These are phyloP conservation scores for Volvox africanus DNA, from an alignment of 139 green algal genomes.

Conservation along the genomic window DNA sequence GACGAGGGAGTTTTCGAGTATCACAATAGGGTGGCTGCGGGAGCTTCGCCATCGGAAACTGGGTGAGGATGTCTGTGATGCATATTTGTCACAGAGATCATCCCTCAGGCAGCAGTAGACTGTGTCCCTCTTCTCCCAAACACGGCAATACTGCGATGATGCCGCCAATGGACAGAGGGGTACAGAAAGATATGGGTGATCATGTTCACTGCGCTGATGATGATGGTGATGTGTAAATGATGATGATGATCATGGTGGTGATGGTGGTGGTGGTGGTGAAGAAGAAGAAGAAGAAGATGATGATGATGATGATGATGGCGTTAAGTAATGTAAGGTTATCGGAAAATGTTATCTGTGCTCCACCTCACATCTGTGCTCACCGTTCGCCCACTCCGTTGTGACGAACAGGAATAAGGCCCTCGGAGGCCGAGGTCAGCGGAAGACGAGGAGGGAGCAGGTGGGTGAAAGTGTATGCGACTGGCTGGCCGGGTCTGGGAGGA, in stretches of 20 bases:
- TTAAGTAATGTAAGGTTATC: no score
- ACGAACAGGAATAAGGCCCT: background rate
- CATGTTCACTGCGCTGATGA: background rate
- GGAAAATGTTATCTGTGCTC: no score
- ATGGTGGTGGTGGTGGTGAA: background rate
- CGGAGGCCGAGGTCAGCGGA: background rate
- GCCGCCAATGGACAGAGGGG: background rate
- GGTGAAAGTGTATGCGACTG: background rate
- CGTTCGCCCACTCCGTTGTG: no score
- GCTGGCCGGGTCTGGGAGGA: no score
- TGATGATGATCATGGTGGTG: no score
- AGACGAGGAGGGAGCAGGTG: conserved; percentile 31
- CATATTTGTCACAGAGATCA: background rate
- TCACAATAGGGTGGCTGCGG: background rate
- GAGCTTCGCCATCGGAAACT: background rate
- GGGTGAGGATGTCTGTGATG: background rate
- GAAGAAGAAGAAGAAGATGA: no score
- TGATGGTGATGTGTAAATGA: background rate
- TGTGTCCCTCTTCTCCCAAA: background rate
- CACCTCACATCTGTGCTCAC: no score
- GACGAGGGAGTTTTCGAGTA: conserved; percentile 33
- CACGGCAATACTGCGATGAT: background rate
- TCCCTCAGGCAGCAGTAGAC: background rate
- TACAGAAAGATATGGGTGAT: no score
- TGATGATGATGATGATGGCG: no score